These are phyloP conservation scores for Imleria badia DNA, from an alignment of 768 basidiomycete genomes.

Conservation along the genomic window DNA sequence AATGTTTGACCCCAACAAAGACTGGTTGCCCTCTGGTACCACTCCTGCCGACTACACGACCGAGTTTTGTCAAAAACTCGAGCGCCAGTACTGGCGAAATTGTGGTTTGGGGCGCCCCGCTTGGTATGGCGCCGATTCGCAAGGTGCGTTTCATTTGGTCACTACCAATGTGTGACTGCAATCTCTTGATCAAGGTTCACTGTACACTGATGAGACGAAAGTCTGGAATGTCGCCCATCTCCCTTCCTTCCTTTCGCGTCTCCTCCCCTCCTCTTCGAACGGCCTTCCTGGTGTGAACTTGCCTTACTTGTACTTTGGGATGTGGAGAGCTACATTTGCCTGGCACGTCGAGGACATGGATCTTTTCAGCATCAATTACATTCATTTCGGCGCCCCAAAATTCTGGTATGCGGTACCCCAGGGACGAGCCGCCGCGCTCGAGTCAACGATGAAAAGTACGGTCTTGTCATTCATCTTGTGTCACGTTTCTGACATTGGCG, in stretches of 20 bases:
- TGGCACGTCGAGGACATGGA: conserved; percentile 99
- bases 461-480: not conserved
- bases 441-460: conserved; percentile 84
- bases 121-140: conserved; percentile 97
- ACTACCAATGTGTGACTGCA: not conserved
- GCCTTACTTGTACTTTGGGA: conserved; percentile 97
- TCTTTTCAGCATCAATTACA: conserved; percentile 97
- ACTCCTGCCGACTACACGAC: conserved; percentile 75
- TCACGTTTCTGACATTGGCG: conserved; percentile 3
- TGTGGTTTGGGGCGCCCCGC: conserved; percentile 86
- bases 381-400: conserved; percentile 97
- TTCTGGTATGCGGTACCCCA: conserved; percentile 98
- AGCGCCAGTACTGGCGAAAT: conserved; percentile 90
- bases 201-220: conserved; percentile 73
- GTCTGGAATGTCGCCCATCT: conserved; percentile 95
- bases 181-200: conserved; percentile 43
- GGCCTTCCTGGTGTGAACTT: conserved; percentile 94
- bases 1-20: conserved; percentile 65
- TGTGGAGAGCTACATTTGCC: conserved; percentile 98
- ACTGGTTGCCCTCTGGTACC: conserved; percentile 82
- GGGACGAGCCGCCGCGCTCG: conserved; percentile 76
- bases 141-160: conserved; percentile 52
- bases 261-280: conserved; percentile 64
- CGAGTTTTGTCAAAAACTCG: conserved; percentile 85
- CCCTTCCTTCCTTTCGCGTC: conserved; percentile 79